These are phyloP conservation scores for Trypanosoma avium DNA, from an alignment of 208 protist species.

Conservation along the genomic window DNA sequence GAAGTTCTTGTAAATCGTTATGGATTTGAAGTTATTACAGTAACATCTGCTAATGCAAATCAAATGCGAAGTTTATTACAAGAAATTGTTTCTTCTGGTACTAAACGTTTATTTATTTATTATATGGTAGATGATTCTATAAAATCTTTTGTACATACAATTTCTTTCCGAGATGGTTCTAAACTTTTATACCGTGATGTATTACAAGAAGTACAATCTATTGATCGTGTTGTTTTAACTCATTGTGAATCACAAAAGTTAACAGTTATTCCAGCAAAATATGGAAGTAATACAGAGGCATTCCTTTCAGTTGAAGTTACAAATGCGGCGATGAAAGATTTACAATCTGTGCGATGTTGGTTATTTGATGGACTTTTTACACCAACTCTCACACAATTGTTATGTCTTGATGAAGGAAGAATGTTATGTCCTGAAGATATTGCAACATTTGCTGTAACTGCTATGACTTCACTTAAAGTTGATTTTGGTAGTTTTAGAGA, in stretches of 20 bases:
- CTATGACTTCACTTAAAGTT: slow-evolving; percentile 20
- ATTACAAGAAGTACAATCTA: slow-evolving; percentile 3
- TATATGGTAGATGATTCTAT: slow-evolving; percentile 12
- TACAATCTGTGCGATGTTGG: slow-evolving; percentile 34
- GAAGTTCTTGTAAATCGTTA: slow-evolving; percentile 42
- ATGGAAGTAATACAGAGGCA: slow-evolving; percentile 13
- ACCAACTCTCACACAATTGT: slow-evolving; percentile 37
- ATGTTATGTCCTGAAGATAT: slow-evolving; percentile 50
- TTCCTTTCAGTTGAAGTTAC: slow-evolving; percentile 32
- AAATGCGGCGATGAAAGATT: slow-evolving; percentile 19
- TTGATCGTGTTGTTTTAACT: slow-evolving; percentile 37
- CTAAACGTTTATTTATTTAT: slow-evolving; percentile 38
- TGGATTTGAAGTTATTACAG: slow-evolving; percentile 34
- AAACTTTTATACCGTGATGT: slow-evolving; percentile 20
- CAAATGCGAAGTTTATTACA: slow-evolving; percentile 4
- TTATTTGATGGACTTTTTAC: slow-evolving; percentile 44
- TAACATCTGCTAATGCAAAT: slow-evolving; percentile 4
- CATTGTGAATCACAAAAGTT: slow-evolving; percentile 31
- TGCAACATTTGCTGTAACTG: slow-evolving; percentile 32
- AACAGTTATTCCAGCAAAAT: slow-evolving; percentile 15
- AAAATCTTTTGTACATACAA: slow-evolving; percentile 13
- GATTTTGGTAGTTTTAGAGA: slow-evolving; percentile 35
- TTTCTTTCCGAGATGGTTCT: slow-evolving; percentile 34
- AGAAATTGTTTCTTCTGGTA: background rate
- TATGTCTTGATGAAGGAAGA: slow-evolving; percentile 28